phyloP scores from a whole-genome alignment of 2,329 filamentous ascomycete genomes.

The Pleurostoma richardsiae region DNA sequence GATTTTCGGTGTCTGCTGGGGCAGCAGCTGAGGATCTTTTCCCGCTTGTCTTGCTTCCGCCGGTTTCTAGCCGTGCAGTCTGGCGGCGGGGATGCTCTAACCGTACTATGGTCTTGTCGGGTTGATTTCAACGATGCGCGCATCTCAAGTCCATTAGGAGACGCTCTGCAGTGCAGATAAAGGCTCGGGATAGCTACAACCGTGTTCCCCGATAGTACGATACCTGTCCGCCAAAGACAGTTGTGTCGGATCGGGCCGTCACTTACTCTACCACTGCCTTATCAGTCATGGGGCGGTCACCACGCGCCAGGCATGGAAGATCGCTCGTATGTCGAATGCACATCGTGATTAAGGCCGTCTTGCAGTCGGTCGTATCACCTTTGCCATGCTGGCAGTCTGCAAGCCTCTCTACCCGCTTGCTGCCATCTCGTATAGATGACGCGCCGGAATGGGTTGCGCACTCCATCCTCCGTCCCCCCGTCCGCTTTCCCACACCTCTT shows the following conservation, averaged over 20 bases:
- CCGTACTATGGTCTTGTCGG: no score
- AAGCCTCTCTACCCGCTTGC: constrained; percentile 15
- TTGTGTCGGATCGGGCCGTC: constrained; percentile 22
- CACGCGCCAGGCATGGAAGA: neutral
- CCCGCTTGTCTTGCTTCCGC: no score
- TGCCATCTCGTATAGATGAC: neutral
- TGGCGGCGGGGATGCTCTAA: no score
- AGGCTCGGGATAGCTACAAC: no score
- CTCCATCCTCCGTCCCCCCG: constrained; percentile 14
- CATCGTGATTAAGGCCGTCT: constrained; percentile 16
- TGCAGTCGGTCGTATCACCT: constrained; percentile 13
- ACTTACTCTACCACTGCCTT: constrained; percentile 8
- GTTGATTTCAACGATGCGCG: no score
- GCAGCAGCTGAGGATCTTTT: no score
- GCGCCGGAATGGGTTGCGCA: constrained; percentile 14
- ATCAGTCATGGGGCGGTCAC: neutral
- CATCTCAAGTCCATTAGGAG: no score
- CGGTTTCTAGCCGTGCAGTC: no score
- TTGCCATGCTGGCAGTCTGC: constrained; percentile 15
- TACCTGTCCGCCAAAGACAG: no score
- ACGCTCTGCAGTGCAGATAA: no score
- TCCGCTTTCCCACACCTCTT: constrained; percentile 18
- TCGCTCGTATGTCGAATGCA: constrained; percentile 11
- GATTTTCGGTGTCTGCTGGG: no score
- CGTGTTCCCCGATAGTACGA: no score